phyloP scores from a whole-genome alignment of 305 asterid species.

The Fraxinus ornus region DNA sequence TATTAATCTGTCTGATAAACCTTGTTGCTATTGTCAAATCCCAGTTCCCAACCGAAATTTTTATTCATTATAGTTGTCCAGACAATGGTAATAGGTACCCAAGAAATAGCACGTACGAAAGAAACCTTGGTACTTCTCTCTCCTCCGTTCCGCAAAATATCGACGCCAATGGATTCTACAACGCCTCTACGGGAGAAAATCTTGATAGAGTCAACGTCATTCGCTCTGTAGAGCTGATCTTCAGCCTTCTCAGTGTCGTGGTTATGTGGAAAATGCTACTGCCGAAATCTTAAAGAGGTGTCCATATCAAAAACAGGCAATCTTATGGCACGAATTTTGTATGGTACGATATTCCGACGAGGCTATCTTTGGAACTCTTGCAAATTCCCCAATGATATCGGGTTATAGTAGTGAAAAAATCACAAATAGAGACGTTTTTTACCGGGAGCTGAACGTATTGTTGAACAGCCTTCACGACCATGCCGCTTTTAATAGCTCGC shows the following conservation, averaged over 20 bases:
- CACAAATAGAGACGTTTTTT: constrained; percentile 10
- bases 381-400: background rate
- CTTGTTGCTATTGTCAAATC: background rate
- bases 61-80: background rate
- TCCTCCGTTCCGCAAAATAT: too few relatives aligned
- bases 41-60: background rate
- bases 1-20: background rate
- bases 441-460: background rate
- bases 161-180: too few relatives aligned
- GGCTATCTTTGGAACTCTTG: background rate
- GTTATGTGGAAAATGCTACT: background rate
- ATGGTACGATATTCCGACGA: background rate
- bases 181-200: too few relatives aligned
- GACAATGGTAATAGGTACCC: too few relatives aligned
- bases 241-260: background rate
- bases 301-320: background rate
- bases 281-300: background rate
- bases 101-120: too few relatives aligned
- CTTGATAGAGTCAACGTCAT: too few relatives aligned
- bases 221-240: background rate
- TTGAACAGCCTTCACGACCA: background rate
- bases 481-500: constrained; percentile 27
- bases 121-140: too few relatives aligned
- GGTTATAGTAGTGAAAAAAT: background rate
- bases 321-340: background rate